Conservation (phyloP, 2,329 filamentous ascomycete species). For the Colletotrichum truncatum region DNA sequence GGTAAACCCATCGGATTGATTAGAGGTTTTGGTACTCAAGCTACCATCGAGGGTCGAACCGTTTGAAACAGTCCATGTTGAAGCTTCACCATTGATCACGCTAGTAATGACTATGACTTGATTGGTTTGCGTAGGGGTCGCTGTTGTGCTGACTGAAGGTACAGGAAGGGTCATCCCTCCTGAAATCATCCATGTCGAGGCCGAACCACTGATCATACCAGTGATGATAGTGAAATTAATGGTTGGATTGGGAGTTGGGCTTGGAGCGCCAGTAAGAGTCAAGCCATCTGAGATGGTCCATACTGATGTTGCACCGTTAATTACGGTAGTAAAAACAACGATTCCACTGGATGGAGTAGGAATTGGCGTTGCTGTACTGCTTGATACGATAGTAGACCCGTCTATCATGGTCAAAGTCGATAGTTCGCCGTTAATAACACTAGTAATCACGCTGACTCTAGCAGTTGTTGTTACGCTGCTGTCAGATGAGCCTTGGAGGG, state of each 20-base stretch:
- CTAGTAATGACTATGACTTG: slow-evolving; percentile 2
- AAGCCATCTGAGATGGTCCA: neutral
- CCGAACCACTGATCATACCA: neutral
- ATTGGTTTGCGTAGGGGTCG: neutral
- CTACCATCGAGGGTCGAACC: neutral
- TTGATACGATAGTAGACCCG: neutral
- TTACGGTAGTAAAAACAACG: neutral
- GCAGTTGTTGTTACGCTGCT: neutral
- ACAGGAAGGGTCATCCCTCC: neutral
- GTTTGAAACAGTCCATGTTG: neutral
- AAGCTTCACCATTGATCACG: neutral
- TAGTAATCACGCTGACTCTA: neutral
- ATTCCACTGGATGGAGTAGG: neutral
- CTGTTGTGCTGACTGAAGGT: neutral
- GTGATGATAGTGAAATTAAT: neutral
- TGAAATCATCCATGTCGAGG: neutral
- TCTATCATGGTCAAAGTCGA: neutral
- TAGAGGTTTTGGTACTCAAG: neutral
- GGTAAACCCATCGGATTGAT: neutral
- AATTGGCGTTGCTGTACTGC: neutral
- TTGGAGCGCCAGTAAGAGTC: neutral
- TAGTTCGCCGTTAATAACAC: neutral
- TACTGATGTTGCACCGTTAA: neutral
- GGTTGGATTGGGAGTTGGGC: neutral
- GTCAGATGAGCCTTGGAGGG: neutral